These are phyloP conservation scores for Colletotrichum tropicale DNA, from an alignment of 2,329 filamentous ascomycete genomes.

Conservation along the genomic window DNA sequence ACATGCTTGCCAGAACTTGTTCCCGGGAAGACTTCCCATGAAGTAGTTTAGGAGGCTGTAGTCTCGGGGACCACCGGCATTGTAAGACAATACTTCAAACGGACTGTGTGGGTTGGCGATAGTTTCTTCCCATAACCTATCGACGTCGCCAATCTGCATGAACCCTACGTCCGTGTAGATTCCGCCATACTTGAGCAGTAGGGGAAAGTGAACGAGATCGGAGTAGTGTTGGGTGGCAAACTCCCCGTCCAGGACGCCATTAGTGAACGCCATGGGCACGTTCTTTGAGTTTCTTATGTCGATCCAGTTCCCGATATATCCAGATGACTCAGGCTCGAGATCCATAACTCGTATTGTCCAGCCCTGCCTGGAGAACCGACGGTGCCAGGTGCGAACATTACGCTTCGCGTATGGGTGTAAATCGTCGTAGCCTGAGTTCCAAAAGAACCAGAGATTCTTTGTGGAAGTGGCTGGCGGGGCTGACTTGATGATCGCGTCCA, in stretches of 20 bases:
- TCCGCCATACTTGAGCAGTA: constrained; percentile 61
- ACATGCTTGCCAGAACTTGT: constrained; percentile 25
- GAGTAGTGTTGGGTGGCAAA: constrained; percentile 60
- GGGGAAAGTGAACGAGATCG: constrained; percentile 61
- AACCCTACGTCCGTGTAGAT: constrained; percentile 63
- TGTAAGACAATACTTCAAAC: constrained; percentile 54
- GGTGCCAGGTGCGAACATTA: constrained; percentile 47
- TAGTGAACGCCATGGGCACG: constrained; percentile 9
- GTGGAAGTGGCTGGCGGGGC: constrained; percentile 37
- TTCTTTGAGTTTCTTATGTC: background rate
- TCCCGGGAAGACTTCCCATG: constrained; percentile 31
- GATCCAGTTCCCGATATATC: background rate
- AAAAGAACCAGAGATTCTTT: constrained; percentile 51
- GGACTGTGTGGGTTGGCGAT: constrained; percentile 48
- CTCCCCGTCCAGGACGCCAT: constrained; percentile 51
- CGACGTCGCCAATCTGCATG: constrained; percentile 61
- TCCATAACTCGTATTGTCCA: constrained; percentile 48
- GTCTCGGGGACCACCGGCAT: constrained; percentile 35
- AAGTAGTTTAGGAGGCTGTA: constrained; percentile 55
- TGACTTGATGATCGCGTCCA: constrained; percentile 28
- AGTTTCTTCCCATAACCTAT: constrained; percentile 55
- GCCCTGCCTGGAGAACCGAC: constrained; percentile 30
- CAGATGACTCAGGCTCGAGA: constrained; percentile 7
- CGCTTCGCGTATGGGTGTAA: constrained; percentile 41
- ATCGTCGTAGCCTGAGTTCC: constrained; percentile 39